Evolutionary conservation across 176 grass and related monocot species (phyloP), one percentile per base, ranked within the genome.

Genomic region (Oryza rufipogon): DNA sequence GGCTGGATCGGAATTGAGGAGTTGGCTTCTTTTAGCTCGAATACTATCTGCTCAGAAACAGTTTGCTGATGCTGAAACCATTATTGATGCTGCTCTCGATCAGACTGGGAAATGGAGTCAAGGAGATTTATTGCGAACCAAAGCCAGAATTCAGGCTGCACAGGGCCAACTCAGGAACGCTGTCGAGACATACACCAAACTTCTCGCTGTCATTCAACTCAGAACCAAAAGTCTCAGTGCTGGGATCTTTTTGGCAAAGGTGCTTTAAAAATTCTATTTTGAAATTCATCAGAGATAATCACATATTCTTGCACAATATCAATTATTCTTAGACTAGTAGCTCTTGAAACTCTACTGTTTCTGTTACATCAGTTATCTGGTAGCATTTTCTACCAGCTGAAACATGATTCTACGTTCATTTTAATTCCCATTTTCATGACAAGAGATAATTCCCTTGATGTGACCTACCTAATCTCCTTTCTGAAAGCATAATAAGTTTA

Each of bases 11-110:
- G 88, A 96, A 84, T 58, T 92, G 72, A 93, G 83, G 68, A 91
- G 79, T 84, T 99, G 97, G 97, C 87, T 99, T 85, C 92, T 99
- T 46, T 91, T 99, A 73, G 93, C 97, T 82, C 88, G 91, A 90
- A 91, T 99, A 84, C 77, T 99, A 5, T 91, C 80, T 84, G 97
- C 89, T 42, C 91, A 99, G 85, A 96, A 99, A 80, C 66, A 85
- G 69, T 96, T 91, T 88, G 46, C 84, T 6, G 86, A 94, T 81
- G 91, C 91, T 72, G 97, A 89, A 77, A 89, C 79, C 66, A 85
- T 89, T 81, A 70, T 99, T 49, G 88, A 96, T 88, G 88, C 93
- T 89, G 97, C 91, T 82, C 68, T 99, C 64, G 93, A 88, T 88
- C 86, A 96, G 80, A 89, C 86, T 84, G 97, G 91, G 48, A 99